Percentiles rank a stretch among this genome's conserved stretches.
phyloP scores from a whole-genome alignment of 805 yeast species.

The Debaryomyces castellii region DNA sequence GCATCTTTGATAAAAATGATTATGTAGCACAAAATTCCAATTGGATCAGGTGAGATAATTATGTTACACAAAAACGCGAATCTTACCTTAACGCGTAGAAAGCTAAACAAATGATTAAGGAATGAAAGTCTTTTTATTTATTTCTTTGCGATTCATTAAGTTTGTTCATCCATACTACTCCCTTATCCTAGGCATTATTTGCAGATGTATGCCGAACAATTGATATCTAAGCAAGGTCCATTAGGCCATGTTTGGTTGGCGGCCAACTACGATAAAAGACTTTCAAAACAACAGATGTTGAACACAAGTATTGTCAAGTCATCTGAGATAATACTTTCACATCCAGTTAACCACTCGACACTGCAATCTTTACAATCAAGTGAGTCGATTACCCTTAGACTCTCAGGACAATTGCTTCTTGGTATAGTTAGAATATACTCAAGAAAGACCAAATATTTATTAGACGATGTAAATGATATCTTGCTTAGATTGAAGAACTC shows the following conservation, averaged over 20 bases:
- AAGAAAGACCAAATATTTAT: conserved; percentile 75
- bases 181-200: not conserved
- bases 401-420: conserved; percentile 81
- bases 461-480: conserved; percentile 82
- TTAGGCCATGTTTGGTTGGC: conserved; percentile 92
- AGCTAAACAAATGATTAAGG: not conserved
- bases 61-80: conserved; percentile 6
- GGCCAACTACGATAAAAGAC: conserved; percentile 78
- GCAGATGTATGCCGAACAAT: conserved; percentile 37
- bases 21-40: too few species aligned
- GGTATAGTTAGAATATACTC: conserved; percentile 89
- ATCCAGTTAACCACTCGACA: conserved; percentile 48
- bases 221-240: conserved; percentile 73
- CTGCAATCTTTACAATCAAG: conserved; percentile 16
- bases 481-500: conserved; percentile 68
- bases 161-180: not conserved
- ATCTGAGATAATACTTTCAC: conserved; percentile 44
- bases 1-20: too few species aligned
- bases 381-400: conserved; percentile 71
- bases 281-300: conserved; percentile 69
- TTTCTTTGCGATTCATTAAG: not conserved
- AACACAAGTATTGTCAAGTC: conserved; percentile 68
- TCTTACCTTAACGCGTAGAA: not conserved
- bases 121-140: not conserved
- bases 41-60: not conserved